Base-by-base conservation (phyloP, 768 basidiomycete genomes). In the Tylopilus balloui region DNA sequence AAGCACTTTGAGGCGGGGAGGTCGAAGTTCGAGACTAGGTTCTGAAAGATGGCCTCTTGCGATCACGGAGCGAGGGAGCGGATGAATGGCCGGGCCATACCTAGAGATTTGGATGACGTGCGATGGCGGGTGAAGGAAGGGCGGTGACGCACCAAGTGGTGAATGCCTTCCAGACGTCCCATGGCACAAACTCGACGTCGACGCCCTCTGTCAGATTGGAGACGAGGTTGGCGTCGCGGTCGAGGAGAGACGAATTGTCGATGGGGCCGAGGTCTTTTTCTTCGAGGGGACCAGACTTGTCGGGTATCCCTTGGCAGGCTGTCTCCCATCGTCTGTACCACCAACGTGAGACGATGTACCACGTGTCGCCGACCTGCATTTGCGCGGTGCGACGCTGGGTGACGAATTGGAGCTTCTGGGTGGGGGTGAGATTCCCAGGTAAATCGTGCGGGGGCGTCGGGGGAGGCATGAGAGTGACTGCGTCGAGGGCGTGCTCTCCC, bases 281-380 rank as follows among this genome's bases (percentile, higher is more conserved):
- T 27, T 74, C 70, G 27, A 88, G 62, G 2, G 69, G 63, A 15
- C 81, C 86, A 58, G 84, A 76, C 68, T 88, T 90, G 73, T 86
- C 84, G 23, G 73, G 61, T 54, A 80, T 69, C 24, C 86, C 87
- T 0, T 79, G 75, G 60, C 84, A 84, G 11, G 88, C 89, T 58
- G 78, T 80, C 53, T 75, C 69, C 85, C 88, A 94, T 28, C 81
- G 78, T 50, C 77, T 77, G 72, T 78, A 88, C 92, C 92, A 95
- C 19, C 60, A 57, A 42, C 77, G 68, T 19, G 83, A 75, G 24
- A 94, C 73, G 42, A 94, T 69, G 69, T 80, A 92, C 91, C 91
- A 93, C 9, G 75, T 81, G 43, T 91, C 81, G 38, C 86, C 86
- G 8, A 75, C 69, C 25, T 73, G 69, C 76, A 92, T 80, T 35